Base-by-base conservation (phyloP, 2,329 filamentous ascomycete genomes). In the Lecanicillium sp. region DNA sequence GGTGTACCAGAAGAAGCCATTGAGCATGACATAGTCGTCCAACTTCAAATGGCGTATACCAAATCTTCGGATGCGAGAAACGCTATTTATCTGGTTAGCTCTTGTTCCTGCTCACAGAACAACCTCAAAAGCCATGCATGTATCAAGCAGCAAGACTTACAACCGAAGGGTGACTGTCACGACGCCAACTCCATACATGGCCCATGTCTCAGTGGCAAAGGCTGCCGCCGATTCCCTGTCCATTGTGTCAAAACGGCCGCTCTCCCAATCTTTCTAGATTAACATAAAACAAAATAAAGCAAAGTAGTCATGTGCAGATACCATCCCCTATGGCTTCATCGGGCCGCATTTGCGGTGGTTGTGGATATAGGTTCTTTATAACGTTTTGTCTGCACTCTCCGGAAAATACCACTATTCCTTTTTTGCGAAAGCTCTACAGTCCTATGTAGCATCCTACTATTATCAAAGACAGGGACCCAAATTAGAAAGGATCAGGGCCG, bases 11-110 rank as follows among this genome's bases (percentile, higher is more conserved):
- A 35, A 20, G 38, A 40, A 29, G 16, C 38, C 38, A 12, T 40
- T 35, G 25, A 40, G 18, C 38, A 40, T 40, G 38, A 40, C 16
- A 33, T 40, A 40, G 38, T 40, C 38, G 32, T 40, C 38, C 38
- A 31, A 35, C 35, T 29, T 34, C 14, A 40, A 25, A 3, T 40
- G 28, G 19, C 31, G 31, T 9, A 40, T 35, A 25, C 38, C 38
- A 18, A 40, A 40, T 19, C 31, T 25, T 29, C 38, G 38, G 38
- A 40, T 40, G 25, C 38, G 32, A 31, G 38, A 35, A 13, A 35
- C 20, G 18, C 38, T 40, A 29, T 27, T 22, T 11, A 22, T 17
- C 11, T 20, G 19, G 18, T 22, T 20, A 31, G 29, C n/a, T n/a
- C n/a, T n/a, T n/a, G n/a, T n/a, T 31, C 29, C 18, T 31, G 7